Conservation (phyloP, 345 rosid genomes). For the Citrus trifoliata region DNA sequence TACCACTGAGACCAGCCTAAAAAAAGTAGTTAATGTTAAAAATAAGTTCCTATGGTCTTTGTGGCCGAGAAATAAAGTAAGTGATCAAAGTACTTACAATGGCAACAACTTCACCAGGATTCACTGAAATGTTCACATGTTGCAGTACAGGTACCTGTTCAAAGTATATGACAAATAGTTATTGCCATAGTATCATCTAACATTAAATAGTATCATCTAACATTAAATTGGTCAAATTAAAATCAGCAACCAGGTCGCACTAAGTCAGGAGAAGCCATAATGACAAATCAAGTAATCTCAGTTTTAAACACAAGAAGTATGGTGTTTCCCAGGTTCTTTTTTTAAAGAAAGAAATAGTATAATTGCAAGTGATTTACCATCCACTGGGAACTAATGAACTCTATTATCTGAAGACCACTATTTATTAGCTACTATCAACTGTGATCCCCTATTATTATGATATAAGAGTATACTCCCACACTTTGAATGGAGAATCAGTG, state of each 20-base stretch:
- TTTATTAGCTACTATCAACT: neutral
- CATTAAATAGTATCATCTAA: neutral
- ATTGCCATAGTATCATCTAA: neutral
- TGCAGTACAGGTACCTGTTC: constrained; percentile 71
- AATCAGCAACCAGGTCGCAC: neutral
- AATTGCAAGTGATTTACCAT: neutral
- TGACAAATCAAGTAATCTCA: neutral
- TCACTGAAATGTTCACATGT: constrained; percentile 55
- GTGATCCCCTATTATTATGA: neutral
- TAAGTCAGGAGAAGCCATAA: neutral
- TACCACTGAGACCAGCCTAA: constrained; percentile 98
- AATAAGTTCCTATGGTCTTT: constrained; percentile 4
- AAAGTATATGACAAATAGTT: neutral
- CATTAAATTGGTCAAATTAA: neutral
- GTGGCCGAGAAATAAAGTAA: constrained; percentile 3
- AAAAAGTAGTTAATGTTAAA: constrained; percentile 20
- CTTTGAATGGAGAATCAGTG: neutral
- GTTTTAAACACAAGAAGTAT: neutral
- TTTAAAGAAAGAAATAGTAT: neutral
- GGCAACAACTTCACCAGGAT: constrained; percentile 88
- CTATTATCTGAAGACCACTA: neutral
- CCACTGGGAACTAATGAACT: neutral
- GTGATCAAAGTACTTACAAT: constrained; percentile 45
- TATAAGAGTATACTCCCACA: neutral
- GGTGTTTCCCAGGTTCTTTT: neutral